Conservation (phyloP, 1,284 basidiomycete species). For the Schizopora paradoxa region DNA sequence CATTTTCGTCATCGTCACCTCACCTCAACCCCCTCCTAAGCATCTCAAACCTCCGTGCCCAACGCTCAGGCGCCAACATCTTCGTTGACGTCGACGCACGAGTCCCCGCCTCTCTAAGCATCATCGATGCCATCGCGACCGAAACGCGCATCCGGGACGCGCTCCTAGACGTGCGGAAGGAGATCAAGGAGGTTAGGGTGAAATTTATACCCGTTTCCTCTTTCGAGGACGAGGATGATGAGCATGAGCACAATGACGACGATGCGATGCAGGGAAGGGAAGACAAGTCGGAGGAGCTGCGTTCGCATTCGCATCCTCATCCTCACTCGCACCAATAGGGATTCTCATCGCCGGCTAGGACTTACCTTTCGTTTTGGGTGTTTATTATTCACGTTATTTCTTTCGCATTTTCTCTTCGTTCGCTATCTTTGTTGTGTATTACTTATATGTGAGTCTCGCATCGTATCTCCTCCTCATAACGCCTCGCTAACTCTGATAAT, state of each 20-base stretch:
- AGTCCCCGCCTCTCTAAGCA: slow-evolving; percentile 57
- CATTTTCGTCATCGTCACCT: slow-evolving; percentile 13
- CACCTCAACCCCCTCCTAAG: slow-evolving; percentile 9
- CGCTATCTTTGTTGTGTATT: no score
- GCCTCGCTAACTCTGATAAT: no score
- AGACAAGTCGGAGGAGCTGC: no score
- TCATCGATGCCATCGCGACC: slow-evolving; percentile 51
- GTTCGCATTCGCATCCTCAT: no score
- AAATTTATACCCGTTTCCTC: slow-evolving; percentile 60
- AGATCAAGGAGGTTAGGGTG: slow-evolving; percentile 77
- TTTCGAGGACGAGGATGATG: slow-evolving; percentile 22
- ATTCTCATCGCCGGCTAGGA: no score
- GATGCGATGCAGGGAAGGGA: no score
- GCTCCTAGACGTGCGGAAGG: slow-evolving; percentile 58
- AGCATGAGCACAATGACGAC: not conserved
- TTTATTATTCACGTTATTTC: no score
- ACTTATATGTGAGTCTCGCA: no score
- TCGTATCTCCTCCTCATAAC: no score
- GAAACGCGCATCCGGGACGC: slow-evolving; percentile 59
- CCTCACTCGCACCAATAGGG: no score
- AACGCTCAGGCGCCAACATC: slow-evolving; percentile 70
- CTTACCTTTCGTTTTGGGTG: no score
- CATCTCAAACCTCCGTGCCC: slow-evolving; percentile 69
- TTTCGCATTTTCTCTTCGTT: no score
- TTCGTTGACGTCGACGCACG: slow-evolving; percentile 71